phyloP scores from a whole-genome alignment of 257 asterid genomes.

The Penstemon barbatus region DNA sequence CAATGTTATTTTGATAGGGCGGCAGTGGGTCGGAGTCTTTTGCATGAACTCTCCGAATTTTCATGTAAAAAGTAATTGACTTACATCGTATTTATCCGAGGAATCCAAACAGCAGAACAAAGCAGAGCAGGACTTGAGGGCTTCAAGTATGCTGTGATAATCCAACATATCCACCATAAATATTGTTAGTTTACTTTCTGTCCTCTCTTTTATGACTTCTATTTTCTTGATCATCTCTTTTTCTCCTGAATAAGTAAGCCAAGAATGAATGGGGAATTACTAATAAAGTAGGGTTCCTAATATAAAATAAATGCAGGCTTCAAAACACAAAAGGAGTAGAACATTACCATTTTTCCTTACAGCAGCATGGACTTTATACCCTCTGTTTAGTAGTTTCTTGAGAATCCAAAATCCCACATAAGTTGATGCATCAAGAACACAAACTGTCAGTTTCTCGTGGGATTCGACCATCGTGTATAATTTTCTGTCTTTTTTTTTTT shows the following conservation, averaged over 20 bases:
- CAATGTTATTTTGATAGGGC: too few relatives aligned
- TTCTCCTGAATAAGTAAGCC: constrained; percentile 34
- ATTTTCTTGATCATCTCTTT: constrained; percentile 33
- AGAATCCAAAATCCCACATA: constrained; percentile 47
- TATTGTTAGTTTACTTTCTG: constrained; percentile 28
- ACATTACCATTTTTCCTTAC: constrained; percentile 36
- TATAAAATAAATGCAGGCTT: too few relatives aligned
- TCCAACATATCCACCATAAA: constrained; percentile 39
- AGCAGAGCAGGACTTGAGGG: constrained; percentile 37
- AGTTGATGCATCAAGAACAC: constrained; percentile 54
- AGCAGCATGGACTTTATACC: constrained; percentile 49
- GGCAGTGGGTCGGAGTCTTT: too few relatives aligned
- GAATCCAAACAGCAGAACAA: constrained; percentile 44
- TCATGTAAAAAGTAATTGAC: not conserved
- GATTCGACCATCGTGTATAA: not conserved
- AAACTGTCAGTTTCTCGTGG: constrained; percentile 28
- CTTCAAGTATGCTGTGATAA: constrained; percentile 47
- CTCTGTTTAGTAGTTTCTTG: constrained; percentile 39
- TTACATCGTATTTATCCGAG: constrained; percentile 41
- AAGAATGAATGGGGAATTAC: not conserved
- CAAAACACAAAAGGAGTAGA: not conserved
- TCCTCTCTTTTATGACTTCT: constrained; percentile 31
- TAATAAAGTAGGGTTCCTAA: not conserved
- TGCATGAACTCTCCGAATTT: too few relatives aligned
- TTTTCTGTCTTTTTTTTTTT: constrained; percentile 13